Evolutionary conservation across 345 rosid species (phyloP).

Genomic region (Citrus medica): DNA sequence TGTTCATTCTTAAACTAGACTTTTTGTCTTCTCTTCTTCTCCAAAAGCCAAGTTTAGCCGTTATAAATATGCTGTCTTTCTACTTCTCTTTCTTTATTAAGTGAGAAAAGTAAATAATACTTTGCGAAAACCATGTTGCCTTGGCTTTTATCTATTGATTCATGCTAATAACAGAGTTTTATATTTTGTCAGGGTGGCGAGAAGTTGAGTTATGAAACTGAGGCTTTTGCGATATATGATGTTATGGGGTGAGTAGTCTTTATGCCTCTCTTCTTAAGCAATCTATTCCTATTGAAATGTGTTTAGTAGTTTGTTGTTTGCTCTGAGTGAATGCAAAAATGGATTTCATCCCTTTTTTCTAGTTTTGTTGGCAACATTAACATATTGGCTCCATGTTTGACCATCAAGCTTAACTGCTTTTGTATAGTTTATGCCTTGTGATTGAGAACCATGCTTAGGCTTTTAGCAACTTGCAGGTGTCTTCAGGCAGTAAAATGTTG

Average conservation of each 20-base stretch:
- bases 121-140: not conserved
- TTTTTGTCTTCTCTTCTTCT: not conserved
- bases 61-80: not conserved
- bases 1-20: not conserved
- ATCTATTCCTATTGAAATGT: not conserved
- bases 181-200: conserved; percentile 42
- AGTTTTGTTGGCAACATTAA: not conserved
- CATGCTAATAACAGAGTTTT: conserved; percentile 6
- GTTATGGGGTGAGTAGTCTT: conserved; percentile 61
- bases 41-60: not conserved
- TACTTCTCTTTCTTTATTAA: not conserved
- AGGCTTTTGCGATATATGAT: conserved; percentile 92
- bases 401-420: not conserved
- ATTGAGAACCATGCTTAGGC: conserved; percentile 4
- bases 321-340: not conserved
- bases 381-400: not conserved
- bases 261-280: conserved; percentile 10
- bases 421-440: not conserved
- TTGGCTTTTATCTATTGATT: not conserved
- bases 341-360: not conserved
- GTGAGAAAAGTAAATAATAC: not conserved
- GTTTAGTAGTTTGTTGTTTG: not conserved
- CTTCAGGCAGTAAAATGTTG: not conserved
- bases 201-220: conserved; percentile 84
- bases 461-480: not conserved